phyloP scores from a whole-genome alignment of 1,139 yeast species.

The Taphrina deformans region DNA sequence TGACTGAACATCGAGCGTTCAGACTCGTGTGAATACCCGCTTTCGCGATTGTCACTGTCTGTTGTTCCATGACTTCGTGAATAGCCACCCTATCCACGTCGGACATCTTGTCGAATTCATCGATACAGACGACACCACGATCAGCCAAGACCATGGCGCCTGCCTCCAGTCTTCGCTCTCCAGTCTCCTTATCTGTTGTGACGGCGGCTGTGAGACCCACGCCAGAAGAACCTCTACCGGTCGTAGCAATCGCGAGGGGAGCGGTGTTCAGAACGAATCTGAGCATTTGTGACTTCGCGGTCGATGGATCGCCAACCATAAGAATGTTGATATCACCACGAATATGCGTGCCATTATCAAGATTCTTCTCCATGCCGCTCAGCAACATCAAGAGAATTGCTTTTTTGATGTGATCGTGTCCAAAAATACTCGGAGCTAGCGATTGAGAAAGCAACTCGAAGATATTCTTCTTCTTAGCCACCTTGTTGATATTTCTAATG shows the following conservation, averaged over 20 bases:
- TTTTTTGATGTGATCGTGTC: conserved; percentile 85
- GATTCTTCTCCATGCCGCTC: conserved; percentile 93
- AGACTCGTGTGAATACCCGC: conserved; percentile 97
- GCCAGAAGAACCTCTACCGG: conserved; percentile 99
- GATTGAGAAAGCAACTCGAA: conserved; percentile 81
- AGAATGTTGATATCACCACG: conserved; percentile 95
- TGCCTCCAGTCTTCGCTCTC: conserved; percentile 94
- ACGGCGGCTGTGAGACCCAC: conserved; percentile 99
- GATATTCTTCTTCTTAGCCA: conserved; percentile 66
- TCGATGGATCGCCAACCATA: conserved; percentile 99
- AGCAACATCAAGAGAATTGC: conserved; percentile 87
- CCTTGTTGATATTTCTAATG: conserved; percentile 78
- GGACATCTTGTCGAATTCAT: conserved; percentile 97
- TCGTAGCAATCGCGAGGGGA: conserved; percentile 91
- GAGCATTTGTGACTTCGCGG: conserved; percentile 94
- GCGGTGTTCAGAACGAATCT: conserved; percentile 95
- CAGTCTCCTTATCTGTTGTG: conserved; percentile 93
- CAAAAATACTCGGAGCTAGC: conserved; percentile 93
- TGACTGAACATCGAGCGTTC: conserved; percentile 94
- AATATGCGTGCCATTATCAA: conserved; percentile 92
- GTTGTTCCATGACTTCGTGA: conserved; percentile 99
- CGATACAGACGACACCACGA: conserved; percentile 95
- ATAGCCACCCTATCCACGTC: conserved; percentile 96
- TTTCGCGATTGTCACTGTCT: conserved; percentile 95
- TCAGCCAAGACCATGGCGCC: conserved; percentile 99